phyloP scores from a whole-genome alignment of 2,329 filamentous ascomycete species.

The Epichloe sibirici region DNA sequence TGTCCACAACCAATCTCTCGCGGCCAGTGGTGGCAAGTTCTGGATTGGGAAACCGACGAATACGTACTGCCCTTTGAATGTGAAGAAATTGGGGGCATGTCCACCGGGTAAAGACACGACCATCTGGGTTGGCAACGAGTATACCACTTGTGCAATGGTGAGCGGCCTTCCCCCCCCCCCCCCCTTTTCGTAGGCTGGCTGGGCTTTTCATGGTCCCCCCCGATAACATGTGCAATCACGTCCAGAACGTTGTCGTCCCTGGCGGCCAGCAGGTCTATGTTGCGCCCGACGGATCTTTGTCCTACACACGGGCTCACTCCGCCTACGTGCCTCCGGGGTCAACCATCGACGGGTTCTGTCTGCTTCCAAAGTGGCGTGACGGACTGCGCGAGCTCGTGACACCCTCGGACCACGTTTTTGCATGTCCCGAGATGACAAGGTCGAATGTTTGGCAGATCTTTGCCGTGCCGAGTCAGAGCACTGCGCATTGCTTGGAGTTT shows the following conservation, averaged over 20 bases:
- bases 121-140: background rate
- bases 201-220: background rate
- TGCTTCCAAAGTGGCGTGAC: background rate
- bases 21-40: background rate
- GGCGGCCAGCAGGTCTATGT: background rate
- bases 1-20: background rate
- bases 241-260: slow-evolving; percentile 10
- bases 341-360: background rate
- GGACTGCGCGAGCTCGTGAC: background rate
- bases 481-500: too few species aligned
- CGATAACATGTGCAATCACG: slow-evolving; percentile 6
- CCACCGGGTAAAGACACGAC: background rate
- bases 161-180: background rate
- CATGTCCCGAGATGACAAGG: background rate
- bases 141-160: background rate
- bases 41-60: background rate
- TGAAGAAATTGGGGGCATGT: background rate
- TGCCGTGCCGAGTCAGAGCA: too few species aligned
- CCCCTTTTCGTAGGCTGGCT: background rate
- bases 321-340: background rate
- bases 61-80: background rate
- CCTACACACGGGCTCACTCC: background rate
- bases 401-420: background rate
- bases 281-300: background rate
- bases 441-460: background rate